Percentiles rank a stretch among this genome's conserved stretches.
Conservation (phyloP, 129 eudicot species). For the Sambucus nigra region DNA sequence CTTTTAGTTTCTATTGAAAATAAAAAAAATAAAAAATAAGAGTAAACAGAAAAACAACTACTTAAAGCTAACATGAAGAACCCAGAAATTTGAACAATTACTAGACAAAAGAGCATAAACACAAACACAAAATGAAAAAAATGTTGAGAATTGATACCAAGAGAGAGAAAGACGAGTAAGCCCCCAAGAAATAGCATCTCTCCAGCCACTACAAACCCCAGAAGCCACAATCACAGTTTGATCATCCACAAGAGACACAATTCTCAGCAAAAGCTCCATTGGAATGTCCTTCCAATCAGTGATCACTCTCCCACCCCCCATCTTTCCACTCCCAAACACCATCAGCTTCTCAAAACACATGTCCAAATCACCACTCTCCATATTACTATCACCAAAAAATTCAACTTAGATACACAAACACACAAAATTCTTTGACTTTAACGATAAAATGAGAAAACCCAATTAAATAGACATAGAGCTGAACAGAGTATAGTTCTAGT, state of each 20-base stretch:
- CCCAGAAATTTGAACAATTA: too few species aligned
- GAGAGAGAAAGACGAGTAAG: constrained; percentile 64
- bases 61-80: too few species aligned
- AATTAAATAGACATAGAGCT: too few species aligned
- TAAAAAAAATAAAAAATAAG: too few species aligned
- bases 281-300: constrained; percentile 86
- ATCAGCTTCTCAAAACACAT: constrained; percentile 41
- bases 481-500: too few species aligned
- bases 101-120: too few species aligned
- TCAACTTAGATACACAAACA: not conserved
- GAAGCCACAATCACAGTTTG: constrained; percentile 68
- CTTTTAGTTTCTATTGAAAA: too few species aligned
- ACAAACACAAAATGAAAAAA: not conserved
- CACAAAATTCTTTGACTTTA: too few species aligned
- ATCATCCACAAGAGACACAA: constrained; percentile 55
- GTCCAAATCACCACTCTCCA: constrained; percentile 27
- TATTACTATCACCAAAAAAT: constrained; percentile 10
- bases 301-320: constrained; percentile 24
- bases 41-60: too few species aligned
- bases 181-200: constrained; percentile 72
- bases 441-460: not conserved
- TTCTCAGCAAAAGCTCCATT: constrained; percentile 66
- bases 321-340: constrained; percentile 35
- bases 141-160: constrained; percentile 35
- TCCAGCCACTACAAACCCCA: constrained; percentile 86